Conservation (phyloP, 129 eudicot species). For the Arctium minus region DNA sequence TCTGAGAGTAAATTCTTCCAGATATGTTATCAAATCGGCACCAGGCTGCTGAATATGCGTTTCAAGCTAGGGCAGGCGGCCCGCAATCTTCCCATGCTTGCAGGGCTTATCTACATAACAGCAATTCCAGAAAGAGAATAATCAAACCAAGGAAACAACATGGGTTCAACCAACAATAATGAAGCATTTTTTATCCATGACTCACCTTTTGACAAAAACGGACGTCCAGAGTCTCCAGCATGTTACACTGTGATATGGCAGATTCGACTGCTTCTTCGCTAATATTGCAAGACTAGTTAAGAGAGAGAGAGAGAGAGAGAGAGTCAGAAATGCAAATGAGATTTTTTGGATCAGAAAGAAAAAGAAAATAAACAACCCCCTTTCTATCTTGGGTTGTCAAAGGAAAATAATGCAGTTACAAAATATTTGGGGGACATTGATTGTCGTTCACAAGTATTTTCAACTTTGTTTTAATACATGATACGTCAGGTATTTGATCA, state of each 20-base stretch:
- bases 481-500: neutral
- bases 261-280: slow-evolving; percentile 80
- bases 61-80: slow-evolving; percentile 76
- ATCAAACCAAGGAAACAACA: neutral
- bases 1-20: neutral
- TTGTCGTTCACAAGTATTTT: neutral
- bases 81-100: slow-evolving; percentile 63
- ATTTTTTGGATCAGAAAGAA: neutral
- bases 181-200: neutral
- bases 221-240: slow-evolving; percentile 95
- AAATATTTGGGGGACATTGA: neutral
- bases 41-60: slow-evolving; percentile 82
- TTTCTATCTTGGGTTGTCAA: neutral
- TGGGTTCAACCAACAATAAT: neutral
- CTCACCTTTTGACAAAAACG: slow-evolving; percentile 90
- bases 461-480: neutral
- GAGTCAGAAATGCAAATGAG: neutral
- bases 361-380: neutral
- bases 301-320: neutral
- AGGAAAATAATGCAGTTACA: neutral
- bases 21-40: slow-evolving; percentile 22
- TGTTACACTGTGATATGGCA: slow-evolving; percentile 61
- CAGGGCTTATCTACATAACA: slow-evolving; percentile 46
- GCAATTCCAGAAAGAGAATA: neutral
- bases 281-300: slow-evolving; percentile 73